Evolutionary conservation across 1,139 yeast species (phyloP).

Genomic region (Candida sanyaensis): DNA sequence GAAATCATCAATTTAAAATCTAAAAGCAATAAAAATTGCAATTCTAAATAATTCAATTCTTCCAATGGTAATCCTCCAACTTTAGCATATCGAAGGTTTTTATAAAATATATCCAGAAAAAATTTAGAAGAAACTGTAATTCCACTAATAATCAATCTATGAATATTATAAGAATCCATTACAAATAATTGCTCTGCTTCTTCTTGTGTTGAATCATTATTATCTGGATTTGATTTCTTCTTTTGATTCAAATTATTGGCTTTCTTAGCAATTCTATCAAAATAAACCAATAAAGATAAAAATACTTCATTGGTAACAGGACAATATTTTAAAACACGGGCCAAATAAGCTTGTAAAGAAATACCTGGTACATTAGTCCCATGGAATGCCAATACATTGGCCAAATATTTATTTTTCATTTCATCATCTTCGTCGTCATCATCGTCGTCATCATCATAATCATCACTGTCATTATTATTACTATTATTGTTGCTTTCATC

Average conservation of each 20-base stretch:
- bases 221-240: constrained; percentile 17
- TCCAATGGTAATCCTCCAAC: constrained; percentile 97
- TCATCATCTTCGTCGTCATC: constrained; percentile 47
- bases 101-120: constrained; percentile 93
- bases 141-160: constrained; percentile 92
- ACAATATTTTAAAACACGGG: constrained; percentile 91
- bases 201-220: constrained; percentile 10
- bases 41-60: constrained; percentile 87
- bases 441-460: constrained; percentile 23
- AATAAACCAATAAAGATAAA: constrained; percentile 83
- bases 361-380: constrained; percentile 97
- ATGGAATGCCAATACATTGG: constrained; percentile 86
- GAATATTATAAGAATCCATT: constrained; percentile 95
- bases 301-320: constrained; percentile 98
- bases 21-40: constrained; percentile 80
- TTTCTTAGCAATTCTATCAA: constrained; percentile 89
- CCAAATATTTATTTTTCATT: constrained; percentile 57
- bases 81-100: constrained; percentile 93
- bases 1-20: constrained; percentile 88
- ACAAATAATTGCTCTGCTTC: constrained; percentile 69
- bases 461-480: constrained; percentile 17
- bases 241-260: constrained; percentile 59
- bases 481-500: background rate
- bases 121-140: constrained; percentile 95
- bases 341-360: constrained; percentile 81